Base-by-base conservation (phyloP, 495 filamentous ascomycete genomes). In the Podospora pseudoanserina region DNA sequence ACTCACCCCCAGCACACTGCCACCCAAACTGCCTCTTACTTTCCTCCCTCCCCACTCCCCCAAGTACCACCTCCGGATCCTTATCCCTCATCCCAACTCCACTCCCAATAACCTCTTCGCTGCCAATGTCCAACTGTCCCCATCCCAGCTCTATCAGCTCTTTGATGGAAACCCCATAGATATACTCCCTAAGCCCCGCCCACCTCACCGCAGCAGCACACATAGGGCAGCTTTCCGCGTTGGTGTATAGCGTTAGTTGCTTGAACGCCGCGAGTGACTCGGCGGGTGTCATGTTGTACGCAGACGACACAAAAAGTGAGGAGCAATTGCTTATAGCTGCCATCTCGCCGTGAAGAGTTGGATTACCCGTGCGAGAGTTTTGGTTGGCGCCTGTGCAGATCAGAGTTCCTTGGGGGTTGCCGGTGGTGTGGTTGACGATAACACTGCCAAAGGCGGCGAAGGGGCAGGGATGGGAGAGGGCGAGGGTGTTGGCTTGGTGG, bases 171-270 rank as follows among this genome's bases (percentile, higher is more conserved):
- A 84, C 85, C 15, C 83, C 84, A 69, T 83, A 86, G 16, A 87
- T 78, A 72, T 81, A 84, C 75, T 87, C 84, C 13, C 74, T 76
- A 71, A 88, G 85, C 5, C 83, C 84, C 1, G 84, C 76, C 80
- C 82, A 86, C 0, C 85, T 79, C 65, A 86, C 85, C 2, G 83
- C 85, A 4, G 83, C 79, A 0, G 86, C 85, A 70, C 86, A 88
- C 84, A 87, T 88, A 11, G 84, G 83, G 73, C 86, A 88, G 65
- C 80, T 81, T 70, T 87, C 84, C 4, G 80, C 84, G 72, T 84
- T 86, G 7, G 85, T 88, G 74, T 88, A 88, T 4, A 86, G 73
- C 13, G 79, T 77, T 18, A 88, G 69, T 34, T 80, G 65, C n/a
- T 70, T 57, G 64, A 83, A 86, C 23, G 84, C 85, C 20, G 69